Conservation (phyloP, 2,329 filamentous ascomycete species). For the Pseudogymnoascus sp. region DNA sequence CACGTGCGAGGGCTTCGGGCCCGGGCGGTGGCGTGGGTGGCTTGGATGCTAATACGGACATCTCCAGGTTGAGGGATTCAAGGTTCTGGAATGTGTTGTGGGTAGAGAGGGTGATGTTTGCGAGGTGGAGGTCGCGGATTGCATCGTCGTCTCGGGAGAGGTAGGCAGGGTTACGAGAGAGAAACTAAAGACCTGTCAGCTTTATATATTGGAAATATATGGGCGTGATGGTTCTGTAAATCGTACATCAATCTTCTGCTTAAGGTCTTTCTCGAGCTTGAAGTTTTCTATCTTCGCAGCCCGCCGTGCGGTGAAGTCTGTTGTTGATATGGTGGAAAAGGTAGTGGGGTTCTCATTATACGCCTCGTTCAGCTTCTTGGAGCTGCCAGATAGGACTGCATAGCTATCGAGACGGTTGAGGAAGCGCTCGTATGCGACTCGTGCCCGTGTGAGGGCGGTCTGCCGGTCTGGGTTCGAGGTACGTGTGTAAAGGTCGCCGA, state of each 20-base stretch:
- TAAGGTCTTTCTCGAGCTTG: slow-evolving; percentile 76
- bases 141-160: slow-evolving; percentile 73
- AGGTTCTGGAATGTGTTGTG: slow-evolving; percentile 79
- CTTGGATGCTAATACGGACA: slow-evolving; percentile 71
- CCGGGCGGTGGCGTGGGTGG: slow-evolving; percentile 43
- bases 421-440: slow-evolving; percentile 69
- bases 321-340: slow-evolving; percentile 63
- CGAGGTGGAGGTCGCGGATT: slow-evolving; percentile 69
- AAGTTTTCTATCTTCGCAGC: slow-evolving; percentile 82
- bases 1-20: slow-evolving; percentile 36
- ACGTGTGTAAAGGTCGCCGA: slow-evolving; percentile 71
- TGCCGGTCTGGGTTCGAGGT: slow-evolving; percentile 56
- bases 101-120: slow-evolving; percentile 62
- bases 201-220: slow-evolving; percentile 18
- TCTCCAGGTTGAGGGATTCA: slow-evolving; percentile 78
- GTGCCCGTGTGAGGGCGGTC: slow-evolving; percentile 51
- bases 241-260: slow-evolving; percentile 66
- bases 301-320: slow-evolving; percentile 58
- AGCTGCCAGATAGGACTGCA: slow-evolving; percentile 54
- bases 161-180: slow-evolving; percentile 48
- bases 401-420: slow-evolving; percentile 72
- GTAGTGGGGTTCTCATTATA: slow-evolving; percentile 64
- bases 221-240: slow-evolving; percentile 35
- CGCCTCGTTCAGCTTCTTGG: slow-evolving; percentile 61
- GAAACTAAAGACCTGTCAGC: slow-evolving; percentile 39